Evolutionary conservation across 1,284 basidiomycete genomes (phyloP), one percentile per base, ranked within the genome.

Genomic region (Vanrija sp.): DNA sequence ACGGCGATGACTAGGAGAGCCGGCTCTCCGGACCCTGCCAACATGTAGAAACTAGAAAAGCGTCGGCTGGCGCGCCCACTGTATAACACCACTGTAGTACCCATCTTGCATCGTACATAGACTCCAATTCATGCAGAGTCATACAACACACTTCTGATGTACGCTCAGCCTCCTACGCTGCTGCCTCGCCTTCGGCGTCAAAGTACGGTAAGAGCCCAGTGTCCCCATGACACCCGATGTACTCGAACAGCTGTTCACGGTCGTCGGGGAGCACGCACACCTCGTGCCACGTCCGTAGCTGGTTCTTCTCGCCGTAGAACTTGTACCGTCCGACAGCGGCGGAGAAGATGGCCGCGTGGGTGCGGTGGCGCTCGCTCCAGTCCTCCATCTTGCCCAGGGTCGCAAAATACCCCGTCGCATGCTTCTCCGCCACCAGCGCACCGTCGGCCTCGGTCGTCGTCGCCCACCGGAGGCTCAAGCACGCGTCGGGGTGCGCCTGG

Each of bases 221-320:
- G 21, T 46, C 48, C 6, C 29, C 15, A 19, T 57, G 55, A 18
- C 55, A 57, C 44, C 53, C 53, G 48, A 51, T 38, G 21, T 57
- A 57, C 51, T 57, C 55, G 18, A 50, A 57, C 43, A 19, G 21
- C 44, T 49, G 55, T 7, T 15, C 46, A 19, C 42, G 16, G 40
- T 16, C 29, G 10, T 45, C 43, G 2, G 55, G 48, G 3, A 57
- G 48, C n/a, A 57, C 40, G 7, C 15, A 53, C 26, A 57, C 55
- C 48, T 57, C 55, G 42, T 57, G 55, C 55, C 55, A 57, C 15
- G 55, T 57, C n/a, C 55, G 26, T 21, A 57, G 48, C 55, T 57
- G 55, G 48, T 57, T 57, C 0, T 19, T 16, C 6, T 19, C 26
- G 6, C 55, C 55, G 26, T 57, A 57, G 25, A 47, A 44, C 44